Evolutionary conservation across 371 early-diverging fungal genomes (phyloP), one percentile per base, ranked within the genome.

Genomic region (Mortierella sp.): DNA sequence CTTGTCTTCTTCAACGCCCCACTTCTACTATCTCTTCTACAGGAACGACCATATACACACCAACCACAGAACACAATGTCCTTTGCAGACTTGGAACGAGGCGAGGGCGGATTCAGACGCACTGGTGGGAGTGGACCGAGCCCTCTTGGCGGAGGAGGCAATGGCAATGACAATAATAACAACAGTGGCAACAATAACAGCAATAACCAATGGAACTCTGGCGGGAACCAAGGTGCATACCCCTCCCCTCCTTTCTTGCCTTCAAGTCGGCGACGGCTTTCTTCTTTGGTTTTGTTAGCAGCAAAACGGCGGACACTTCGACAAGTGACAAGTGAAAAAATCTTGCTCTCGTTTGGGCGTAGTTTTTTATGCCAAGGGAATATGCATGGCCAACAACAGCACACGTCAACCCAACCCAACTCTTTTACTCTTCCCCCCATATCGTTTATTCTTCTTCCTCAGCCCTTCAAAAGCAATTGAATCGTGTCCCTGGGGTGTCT

Each of bases 11-110:
- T 41, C 34, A 64, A 16, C 41, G 24, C n/a, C 43, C 40, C 41
- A 6, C 37, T 47, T 52, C 53, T 16, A 39, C 22, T 1, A 9
- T 31, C 1, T 44, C 53, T n/a, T 44, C 34, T 5, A 7, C 58
- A 34, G 58, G 34, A n/a, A 58, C 24, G n/a, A 8, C 37, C 41
- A 41, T 31, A 55, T 41, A 52, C 43, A 72, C 34, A 68, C 58
- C 31, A n/a, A 34, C 14, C n/a, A 63, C 40, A 68, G 50, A 34
- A 43, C 48, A 53, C 69, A 63, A 83, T 83, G 84, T 83, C 84
- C 7, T 83, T 83, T 63, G 76, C 84, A 44, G 84, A 83, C 68
- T 71, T 83, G 64, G 84, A 83, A 50, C 72, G 84, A 48, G 84
- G 84, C 14, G 79, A 75, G 41, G 79, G 84, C 1, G 76, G 74